Percentiles rank a stretch among this genome's conserved stretches.
Conservation (phyloP, 2,329 filamentous ascomycete species). For the Aspergillus sp. region DNA sequence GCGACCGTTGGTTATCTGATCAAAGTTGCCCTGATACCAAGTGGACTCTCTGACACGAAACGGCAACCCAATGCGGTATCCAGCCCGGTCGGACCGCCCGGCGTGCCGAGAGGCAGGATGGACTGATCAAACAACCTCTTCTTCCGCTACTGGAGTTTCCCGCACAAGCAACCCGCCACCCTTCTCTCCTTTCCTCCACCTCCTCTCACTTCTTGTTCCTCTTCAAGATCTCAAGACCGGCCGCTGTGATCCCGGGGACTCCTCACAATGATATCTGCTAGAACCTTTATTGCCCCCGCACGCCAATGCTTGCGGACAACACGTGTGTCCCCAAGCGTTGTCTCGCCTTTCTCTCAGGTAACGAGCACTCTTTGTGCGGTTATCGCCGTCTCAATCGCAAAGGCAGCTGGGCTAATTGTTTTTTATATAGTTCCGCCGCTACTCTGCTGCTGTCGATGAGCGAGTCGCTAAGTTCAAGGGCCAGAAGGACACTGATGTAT, state of each 20-base stretch:
- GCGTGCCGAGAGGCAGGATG: slow-evolving; percentile 11
- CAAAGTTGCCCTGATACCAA: slow-evolving; percentile 1
- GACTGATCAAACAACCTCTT: slow-evolving; percentile 4
- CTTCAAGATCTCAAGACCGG: not conserved
- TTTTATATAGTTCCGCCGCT: slow-evolving; percentile 55
- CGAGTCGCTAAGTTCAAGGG: slow-evolving; percentile 92
- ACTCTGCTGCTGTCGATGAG: slow-evolving; percentile 50
- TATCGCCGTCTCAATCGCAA: too few relatives aligned
- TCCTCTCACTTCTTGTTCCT: slow-evolving; percentile 21
- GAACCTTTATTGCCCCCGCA: slow-evolving; percentile 70
- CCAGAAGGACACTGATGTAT: slow-evolving; percentile 79
- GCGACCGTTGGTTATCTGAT: slow-evolving; percentile 13
- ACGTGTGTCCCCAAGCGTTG: slow-evolving; percentile 42
- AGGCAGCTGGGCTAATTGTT: slow-evolving; percentile 16
- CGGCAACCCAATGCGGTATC: slow-evolving; percentile 8
- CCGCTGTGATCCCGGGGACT: slow-evolving; percentile 15
- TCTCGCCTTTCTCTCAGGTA: slow-evolving; percentile 55
- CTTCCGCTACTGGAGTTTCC: slow-evolving; percentile 8
- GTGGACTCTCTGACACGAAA: slow-evolving; percentile 4
- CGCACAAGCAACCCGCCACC: slow-evolving; percentile 12
- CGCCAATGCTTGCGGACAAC: slow-evolving; percentile 74
- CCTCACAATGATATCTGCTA: slow-evolving; percentile 73
- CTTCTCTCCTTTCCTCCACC: slow-evolving; percentile 15
- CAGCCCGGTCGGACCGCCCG: slow-evolving; percentile 16
- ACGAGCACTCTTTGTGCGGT: slow-evolving; percentile 20